Evolutionary conservation across 805 yeast species (phyloP).

Genomic region (Grigorovia jiainica): DNA sequence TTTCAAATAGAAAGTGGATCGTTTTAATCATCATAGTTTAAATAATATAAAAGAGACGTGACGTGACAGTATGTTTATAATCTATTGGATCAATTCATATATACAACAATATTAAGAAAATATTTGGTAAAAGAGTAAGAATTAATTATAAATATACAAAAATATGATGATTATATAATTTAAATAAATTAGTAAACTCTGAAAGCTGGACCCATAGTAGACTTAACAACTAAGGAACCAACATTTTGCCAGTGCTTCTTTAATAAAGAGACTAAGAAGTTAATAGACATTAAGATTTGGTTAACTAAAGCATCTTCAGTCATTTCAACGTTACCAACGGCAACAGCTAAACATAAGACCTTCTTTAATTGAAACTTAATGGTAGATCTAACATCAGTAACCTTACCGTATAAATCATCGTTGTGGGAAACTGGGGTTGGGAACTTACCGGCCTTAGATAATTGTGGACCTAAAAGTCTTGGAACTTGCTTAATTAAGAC

Average conservation of each 20-base stretch:
- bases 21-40: too few relatives aligned
- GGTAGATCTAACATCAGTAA: conserved; percentile 96
- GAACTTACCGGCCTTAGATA: conserved; percentile 99
- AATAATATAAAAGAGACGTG: too few relatives aligned
- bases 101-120: too few relatives aligned
- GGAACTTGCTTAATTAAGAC: conserved; percentile 99
- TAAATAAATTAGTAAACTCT: conserved; percentile 77
- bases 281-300: conserved; percentile 97
- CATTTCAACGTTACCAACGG: conserved; percentile 99
- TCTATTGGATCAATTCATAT: too few relatives aligned
- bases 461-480: conserved; percentile 99
- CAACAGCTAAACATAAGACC: conserved; percentile 99
- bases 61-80: too few relatives aligned
- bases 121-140: not conserved
- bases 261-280: conserved; percentile 97
- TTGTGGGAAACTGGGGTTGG: conserved; percentile 99
- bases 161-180: not conserved
- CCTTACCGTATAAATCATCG: conserved; percentile 94
- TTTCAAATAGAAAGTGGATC: too few relatives aligned
- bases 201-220: conserved; percentile 99
- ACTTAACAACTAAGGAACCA: conserved; percentile 97
- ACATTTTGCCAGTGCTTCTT: conserved; percentile 99
- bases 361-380: conserved; percentile 99
- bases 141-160: not conserved
- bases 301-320: conserved; percentile 90